phyloP scores from a whole-genome alignment of 139 green algal genomes.

The Astrephomene gubernaculifera region DNA sequence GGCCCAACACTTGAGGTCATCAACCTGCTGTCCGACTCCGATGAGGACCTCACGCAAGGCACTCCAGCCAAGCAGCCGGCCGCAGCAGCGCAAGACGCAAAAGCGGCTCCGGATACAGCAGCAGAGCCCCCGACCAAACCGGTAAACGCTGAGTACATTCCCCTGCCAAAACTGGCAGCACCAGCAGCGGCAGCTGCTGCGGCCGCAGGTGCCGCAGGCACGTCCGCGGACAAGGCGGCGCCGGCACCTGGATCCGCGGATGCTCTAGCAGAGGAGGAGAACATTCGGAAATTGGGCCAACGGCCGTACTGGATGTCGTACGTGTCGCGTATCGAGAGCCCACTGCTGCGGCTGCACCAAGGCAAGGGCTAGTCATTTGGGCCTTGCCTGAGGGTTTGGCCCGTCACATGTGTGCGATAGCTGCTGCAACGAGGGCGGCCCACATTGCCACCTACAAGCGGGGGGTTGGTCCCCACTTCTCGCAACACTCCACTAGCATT shows the following conservation, averaged over 20 bases:
- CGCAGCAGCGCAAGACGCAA: neutral
- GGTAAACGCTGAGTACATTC: slow-evolving; percentile 19
- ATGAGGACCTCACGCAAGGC: neutral
- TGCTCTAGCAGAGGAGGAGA: slow-evolving; percentile 31
- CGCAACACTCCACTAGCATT: too few relatives aligned
- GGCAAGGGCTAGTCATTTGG: slow-evolving; percentile 22
- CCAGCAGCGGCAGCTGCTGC: neutral
- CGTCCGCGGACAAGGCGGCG: neutral
- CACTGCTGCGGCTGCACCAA: slow-evolving; percentile 55
- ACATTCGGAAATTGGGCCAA: slow-evolving; percentile 15
- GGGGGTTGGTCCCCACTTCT: too few relatives aligned
- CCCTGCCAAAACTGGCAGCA: neutral
- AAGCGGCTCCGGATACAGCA: neutral
- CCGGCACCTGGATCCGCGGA: slow-evolving; percentile 19
- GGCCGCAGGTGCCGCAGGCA: neutral
- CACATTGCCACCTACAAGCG: too few relatives aligned
- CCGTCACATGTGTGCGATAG: too few relatives aligned
- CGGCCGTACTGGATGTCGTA: slow-evolving; percentile 55
- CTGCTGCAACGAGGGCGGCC: too few relatives aligned
- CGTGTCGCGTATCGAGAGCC: slow-evolving; percentile 47
- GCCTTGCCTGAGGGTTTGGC: too few relatives aligned
- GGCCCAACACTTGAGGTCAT: neutral
- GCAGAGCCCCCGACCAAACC: slow-evolving; percentile 2
- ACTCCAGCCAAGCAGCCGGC: too few relatives aligned
- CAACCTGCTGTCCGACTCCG: slow-evolving; percentile 10